Evolutionary conservation across 2,329 filamentous ascomycete species (phyloP).

Genomic region (Didymella pinodella): DNA sequence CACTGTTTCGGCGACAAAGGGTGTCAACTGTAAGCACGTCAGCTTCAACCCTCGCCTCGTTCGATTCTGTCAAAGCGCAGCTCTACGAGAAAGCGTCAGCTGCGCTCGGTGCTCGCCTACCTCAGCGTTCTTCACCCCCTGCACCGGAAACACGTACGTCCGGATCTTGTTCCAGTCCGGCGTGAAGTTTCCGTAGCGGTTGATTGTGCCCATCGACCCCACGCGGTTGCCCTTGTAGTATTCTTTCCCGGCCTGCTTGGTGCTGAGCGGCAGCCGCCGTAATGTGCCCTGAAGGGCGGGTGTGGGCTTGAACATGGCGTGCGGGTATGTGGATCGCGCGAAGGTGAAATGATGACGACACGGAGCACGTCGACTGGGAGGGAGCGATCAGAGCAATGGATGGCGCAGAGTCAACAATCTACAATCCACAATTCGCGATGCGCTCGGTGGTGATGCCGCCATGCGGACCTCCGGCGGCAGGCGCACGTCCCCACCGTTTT

Average conservation of each 20-base stretch:
- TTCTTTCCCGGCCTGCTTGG: constrained; percentile 90
- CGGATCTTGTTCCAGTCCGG: constrained; percentile 89
- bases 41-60: background rate
- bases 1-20: constrained; percentile 74
- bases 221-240: constrained; percentile 97
- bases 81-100: too few species aligned
- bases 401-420: background rate
- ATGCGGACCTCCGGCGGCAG: constrained; percentile 19
- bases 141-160: constrained; percentile 82
- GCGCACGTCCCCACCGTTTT: constrained; percentile 5
- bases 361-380: background rate
- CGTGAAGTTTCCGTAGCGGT: constrained; percentile 81
- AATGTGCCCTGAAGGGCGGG: constrained; percentile 71
- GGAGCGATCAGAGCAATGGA: background rate
- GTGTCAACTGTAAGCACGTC: constrained; percentile 70
- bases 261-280: constrained; percentile 81
- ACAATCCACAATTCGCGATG: too few species aligned
- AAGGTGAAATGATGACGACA: background rate
- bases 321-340: background rate
- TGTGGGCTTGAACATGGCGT: constrained; percentile 70
- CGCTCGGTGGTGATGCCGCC: background rate
- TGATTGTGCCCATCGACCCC: constrained; percentile 85
- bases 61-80: too few species aligned
- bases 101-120: constrained; percentile 20
- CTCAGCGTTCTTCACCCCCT: constrained; percentile 63